Base-by-base conservation (phyloP, 2,329 filamentous ascomycete species). In the Colletotrichum simmondsii region DNA sequence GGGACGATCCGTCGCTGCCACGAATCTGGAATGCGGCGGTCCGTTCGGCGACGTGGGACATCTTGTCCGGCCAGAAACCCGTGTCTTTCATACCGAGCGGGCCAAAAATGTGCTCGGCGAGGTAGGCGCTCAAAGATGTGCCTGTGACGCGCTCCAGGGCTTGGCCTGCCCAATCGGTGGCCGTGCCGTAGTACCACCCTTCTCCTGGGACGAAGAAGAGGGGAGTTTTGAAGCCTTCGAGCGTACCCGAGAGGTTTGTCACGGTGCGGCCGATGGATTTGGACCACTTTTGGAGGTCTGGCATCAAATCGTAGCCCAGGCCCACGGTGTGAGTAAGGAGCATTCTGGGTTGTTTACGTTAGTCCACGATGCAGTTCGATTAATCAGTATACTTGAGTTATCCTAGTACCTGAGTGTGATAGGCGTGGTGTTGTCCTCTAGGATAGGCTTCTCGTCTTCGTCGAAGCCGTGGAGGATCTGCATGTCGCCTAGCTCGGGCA, bases 261-360 rank as follows among this genome's bases (percentile, higher is more conserved):
- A 76, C 75, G 0, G 77, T 79, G 30, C 81, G 81, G 58, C 82
- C 83, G 5, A 79, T 75, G 7, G 77, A 78, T 26, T 77, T 69
- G 5, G 83, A 81, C 85, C 86, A 89, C 19, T 79, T 80, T 0
- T 75, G 67, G 1, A 86, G 77, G 6, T 82, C 79, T 0, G 85
- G 81, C 62, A 79, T 77, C 14, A 80, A 49, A 56, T 87, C 85
- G 75, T 88, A 87, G 1, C 80, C 81, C 0, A 88, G 71, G 2
- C 88, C 88, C 6, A 82, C 79, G 0, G 87, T 86, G 76, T 90
- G 88, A 0, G 85, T 86, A 3, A 90, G 81, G 0, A 90, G 81
- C 26, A 81, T 80, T 8, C 81, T 82, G 30, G 3, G 3, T 4
- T 7, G 10, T 10, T 22, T 22, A 22, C 19, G 59, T n/a, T n/a